phyloP scores from a whole-genome alignment of 257 asterid species.

The Nicotiana noctiflora region DNA sequence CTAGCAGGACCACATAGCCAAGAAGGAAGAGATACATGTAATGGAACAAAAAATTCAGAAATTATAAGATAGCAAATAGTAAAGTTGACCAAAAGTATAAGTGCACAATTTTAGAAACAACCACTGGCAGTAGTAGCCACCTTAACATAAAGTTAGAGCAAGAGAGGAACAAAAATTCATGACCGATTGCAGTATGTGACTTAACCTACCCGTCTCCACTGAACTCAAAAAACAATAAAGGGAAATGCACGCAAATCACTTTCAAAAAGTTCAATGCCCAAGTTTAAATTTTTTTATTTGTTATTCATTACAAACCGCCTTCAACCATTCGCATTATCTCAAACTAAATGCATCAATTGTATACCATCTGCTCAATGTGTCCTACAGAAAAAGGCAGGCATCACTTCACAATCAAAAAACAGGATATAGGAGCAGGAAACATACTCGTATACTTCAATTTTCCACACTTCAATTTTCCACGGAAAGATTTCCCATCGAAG shows the following conservation, averaged over 20 bases:
- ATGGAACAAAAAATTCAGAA: not conserved
- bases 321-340: not conserved
- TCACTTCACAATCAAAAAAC: not conserved
- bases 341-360: not conserved
- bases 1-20: not conserved
- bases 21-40: not conserved
- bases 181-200: not conserved
- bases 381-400: not conserved
- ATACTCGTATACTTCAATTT: slow-evolving; percentile 4
- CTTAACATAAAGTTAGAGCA: not conserved
- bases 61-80: not conserved
- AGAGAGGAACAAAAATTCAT: not conserved
- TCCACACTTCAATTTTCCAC: not conserved
- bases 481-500: not conserved
- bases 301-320: not conserved
- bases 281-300: not conserved
- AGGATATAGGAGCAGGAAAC: not conserved
- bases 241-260: not conserved
- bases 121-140: not conserved
- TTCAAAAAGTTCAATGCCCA: not conserved
- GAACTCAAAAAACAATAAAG: not conserved
- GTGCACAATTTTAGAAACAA: not conserved
- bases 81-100: not conserved
- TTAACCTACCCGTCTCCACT: not conserved
- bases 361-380: not conserved